A percentile compares a stretch with the other conserved stretches of the same genome.
phyloP scores from a whole-genome alignment of 352 stramenopile species.

The Halophytophthora batemanensis region DNA sequence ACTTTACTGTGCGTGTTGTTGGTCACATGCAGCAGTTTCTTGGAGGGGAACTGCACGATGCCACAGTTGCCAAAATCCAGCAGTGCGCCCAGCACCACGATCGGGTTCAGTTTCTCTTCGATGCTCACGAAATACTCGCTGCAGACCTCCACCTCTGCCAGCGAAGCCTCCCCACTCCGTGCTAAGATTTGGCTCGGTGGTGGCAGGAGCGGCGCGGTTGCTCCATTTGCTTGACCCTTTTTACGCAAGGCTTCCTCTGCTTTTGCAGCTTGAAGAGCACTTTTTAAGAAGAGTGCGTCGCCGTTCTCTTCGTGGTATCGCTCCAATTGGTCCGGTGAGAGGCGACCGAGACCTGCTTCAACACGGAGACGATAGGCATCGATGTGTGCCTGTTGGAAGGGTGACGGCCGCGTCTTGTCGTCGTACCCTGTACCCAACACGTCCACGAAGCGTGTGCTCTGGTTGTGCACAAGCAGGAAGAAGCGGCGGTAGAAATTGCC shows the following conservation, averaged over 20 bases:
- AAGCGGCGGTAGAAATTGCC: constrained; percentile 92
- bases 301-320: constrained; percentile 68
- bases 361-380: constrained; percentile 70
- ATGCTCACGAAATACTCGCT: constrained; percentile 83
- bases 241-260: constrained; percentile 6
- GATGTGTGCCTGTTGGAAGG: constrained; percentile 91
- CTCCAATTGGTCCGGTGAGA: constrained; percentile 85
- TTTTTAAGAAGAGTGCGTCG: constrained; percentile 61
- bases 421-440: constrained; percentile 88
- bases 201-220: constrained; percentile 9
- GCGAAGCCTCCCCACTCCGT: constrained; percentile 76
- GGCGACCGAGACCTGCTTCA: constrained; percentile 48
- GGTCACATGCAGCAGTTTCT: constrained; percentile 73
- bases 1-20: constrained; percentile 90
- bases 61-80: constrained; percentile 82
- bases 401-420: constrained; percentile 85
- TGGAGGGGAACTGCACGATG: constrained; percentile 53
- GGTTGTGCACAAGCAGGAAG: constrained; percentile 85
- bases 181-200: constrained; percentile 56
- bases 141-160: constrained; percentile 68
- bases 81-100: constrained; percentile 37
- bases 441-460: constrained; percentile 85
- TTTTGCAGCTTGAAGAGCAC: constrained; percentile 33
- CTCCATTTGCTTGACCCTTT: constrained; percentile 4
- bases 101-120: constrained; percentile 53